A percentile compares a stretch with the other conserved stretches of the same genome.
These are phyloP conservation scores for Citrullus mucosospermus DNA, from an alignment of 306 rosid species.

Conservation along the genomic window DNA sequence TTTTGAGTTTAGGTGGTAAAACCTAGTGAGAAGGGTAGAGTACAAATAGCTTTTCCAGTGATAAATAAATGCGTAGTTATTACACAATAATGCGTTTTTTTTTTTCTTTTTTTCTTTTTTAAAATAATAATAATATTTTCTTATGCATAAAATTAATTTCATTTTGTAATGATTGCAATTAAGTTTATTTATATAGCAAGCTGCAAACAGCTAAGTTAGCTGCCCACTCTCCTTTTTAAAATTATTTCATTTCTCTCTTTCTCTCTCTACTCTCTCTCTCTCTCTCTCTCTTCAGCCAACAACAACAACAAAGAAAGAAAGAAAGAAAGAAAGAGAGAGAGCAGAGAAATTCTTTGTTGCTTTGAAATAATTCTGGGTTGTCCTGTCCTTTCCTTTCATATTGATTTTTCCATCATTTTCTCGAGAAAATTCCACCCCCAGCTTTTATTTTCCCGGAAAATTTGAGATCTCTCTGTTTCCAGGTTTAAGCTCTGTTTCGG, in stretches of 20 bases:
- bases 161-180: not conserved
- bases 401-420: not conserved
- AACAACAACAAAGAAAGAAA: not conserved
- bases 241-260: not conserved
- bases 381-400: not conserved
- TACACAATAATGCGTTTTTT: not conserved
- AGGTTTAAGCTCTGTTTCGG: not conserved
- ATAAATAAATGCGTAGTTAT: constrained; percentile 3
- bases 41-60: too few relatives aligned
- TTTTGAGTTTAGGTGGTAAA: not conserved
- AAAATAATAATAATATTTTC: too few relatives aligned
- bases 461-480: not conserved
- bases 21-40: not conserved
- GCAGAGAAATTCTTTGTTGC: not conserved
- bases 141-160: not conserved
- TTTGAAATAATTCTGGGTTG: not conserved
- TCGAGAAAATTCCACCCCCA: not conserved
- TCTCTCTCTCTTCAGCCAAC: not conserved
- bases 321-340: not conserved
- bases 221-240: not conserved
- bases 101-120: not conserved
- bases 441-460: not conserved
- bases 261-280: not conserved
- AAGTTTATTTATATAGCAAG: constrained; percentile 5
- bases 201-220: constrained; percentile 10